Percentiles rank a stretch among this genome's conserved stretches.
phyloP scores from a whole-genome alignment of 208 protist genomes.

The Trypanosoma lewisi region DNA sequence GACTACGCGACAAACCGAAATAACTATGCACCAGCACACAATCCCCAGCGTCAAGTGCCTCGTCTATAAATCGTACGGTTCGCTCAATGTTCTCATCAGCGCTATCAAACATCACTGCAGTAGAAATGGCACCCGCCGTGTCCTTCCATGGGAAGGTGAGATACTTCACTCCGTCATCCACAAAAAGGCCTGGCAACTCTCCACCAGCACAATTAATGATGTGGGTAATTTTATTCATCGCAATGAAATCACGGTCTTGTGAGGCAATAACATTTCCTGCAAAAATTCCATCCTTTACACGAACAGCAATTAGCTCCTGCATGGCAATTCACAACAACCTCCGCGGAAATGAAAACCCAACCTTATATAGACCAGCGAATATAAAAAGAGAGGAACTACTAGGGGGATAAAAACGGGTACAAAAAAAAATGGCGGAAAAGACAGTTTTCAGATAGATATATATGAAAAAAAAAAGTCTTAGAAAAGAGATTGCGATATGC shows the following conservation, averaged over 20 bases:
- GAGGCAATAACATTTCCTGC: conserved; percentile 82
- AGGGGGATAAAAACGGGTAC: not conserved
- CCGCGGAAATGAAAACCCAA: not conserved
- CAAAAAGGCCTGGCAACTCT: conserved; percentile 81
- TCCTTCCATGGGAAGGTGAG: conserved; percentile 92
- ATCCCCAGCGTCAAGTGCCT: conserved; percentile 73
- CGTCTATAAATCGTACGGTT: conserved; percentile 81
- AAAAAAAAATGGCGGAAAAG: not conserved
- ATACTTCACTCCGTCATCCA: conserved; percentile 79
- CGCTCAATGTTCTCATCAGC: conserved; percentile 79
- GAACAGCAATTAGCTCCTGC: conserved; percentile 80
- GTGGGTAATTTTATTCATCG: conserved; percentile 92
- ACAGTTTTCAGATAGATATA: too few species aligned
- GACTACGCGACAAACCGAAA: conserved; percentile 78
- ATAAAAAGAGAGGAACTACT: not conserved
- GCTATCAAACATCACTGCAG: conserved; percentile 82
- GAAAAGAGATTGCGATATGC: too few species aligned
- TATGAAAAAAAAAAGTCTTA: too few species aligned
- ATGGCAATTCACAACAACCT: conserved; percentile 23
- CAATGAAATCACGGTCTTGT: conserved; percentile 86
- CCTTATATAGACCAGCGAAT: not conserved
- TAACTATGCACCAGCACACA: conserved; percentile 90
- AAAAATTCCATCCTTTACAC: conserved; percentile 93
- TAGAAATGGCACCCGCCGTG: conserved; percentile 60
- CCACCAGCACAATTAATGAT: conserved; percentile 90